Evolutionary conservation across 202 grass and related monocot species (phyloP).

Genomic region (Brachypodium distachyon): DNA sequence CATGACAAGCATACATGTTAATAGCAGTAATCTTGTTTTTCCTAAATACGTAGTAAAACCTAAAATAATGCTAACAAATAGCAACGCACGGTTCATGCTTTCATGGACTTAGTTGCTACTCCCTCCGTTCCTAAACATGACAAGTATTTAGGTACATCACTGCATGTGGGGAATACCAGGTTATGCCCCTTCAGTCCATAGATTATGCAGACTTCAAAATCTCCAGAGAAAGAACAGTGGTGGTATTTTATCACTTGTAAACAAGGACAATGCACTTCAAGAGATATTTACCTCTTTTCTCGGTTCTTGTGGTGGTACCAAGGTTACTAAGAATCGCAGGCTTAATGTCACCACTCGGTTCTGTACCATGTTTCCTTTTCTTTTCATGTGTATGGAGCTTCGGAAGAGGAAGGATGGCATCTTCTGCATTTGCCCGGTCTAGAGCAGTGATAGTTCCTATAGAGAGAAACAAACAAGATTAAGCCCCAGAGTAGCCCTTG

Average conservation of each 20-base stretch:
- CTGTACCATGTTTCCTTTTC: conserved; percentile 80
- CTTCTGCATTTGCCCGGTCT: conserved; percentile 86
- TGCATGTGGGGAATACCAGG: neutral
- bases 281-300: conserved; percentile 57
- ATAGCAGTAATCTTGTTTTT: neutral
- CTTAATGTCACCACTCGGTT: conserved; percentile 32
- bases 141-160: too few species aligned
- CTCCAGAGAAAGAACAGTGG: neutral
- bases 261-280: neutral
- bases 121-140: too few species aligned
- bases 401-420: conserved; percentile 80
- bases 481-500: neutral
- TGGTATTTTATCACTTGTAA: neutral
- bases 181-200: neutral
- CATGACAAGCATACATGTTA: conserved; percentile 1
- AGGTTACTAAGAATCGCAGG: conserved; percentile 16
- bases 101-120: neutral
- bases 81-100: neutral
- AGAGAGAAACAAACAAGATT: conserved; percentile 34
- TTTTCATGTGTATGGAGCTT: conserved; percentile 69
- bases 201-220: neutral
- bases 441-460: conserved; percentile 64
- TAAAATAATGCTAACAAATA: neutral
- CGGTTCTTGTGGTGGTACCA: conserved; percentile 15
- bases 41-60: neutral